phyloP scores from a whole-genome alignment of 352 stramenopile genomes.

The Pythium phragmiticola region DNA sequence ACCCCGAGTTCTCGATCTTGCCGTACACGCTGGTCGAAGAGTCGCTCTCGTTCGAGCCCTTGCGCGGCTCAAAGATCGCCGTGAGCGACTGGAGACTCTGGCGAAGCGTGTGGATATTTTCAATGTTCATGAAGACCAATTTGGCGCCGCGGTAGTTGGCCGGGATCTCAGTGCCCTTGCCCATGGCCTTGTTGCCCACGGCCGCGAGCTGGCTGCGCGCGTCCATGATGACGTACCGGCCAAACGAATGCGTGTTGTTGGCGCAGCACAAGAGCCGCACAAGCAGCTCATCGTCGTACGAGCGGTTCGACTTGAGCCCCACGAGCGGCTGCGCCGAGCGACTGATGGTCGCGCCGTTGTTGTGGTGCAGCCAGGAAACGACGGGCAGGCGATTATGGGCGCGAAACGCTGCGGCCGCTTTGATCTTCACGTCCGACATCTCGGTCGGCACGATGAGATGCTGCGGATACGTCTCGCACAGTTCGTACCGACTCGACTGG shows the following conservation, averaged over 20 bases:
- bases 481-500: slow-evolving; percentile 67
- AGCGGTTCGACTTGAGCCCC: slow-evolving; percentile 75
- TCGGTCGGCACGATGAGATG: slow-evolving; percentile 91
- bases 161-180: slow-evolving; percentile 95
- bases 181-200: slow-evolving; percentile 88
- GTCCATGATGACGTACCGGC: slow-evolving; percentile 84
- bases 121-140: slow-evolving; percentile 97
- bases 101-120: slow-evolving; percentile 98
- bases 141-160: slow-evolving; percentile 94
- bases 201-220: slow-evolving; percentile 78
- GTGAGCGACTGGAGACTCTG: slow-evolving; percentile 91
- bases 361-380: slow-evolving; percentile 72
- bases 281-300: slow-evolving; percentile 73
- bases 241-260: slow-evolving; percentile 41
- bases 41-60: slow-evolving; percentile 74
- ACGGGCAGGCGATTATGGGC: slow-evolving; percentile 71
- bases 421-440: slow-evolving; percentile 90
- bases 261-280: slow-evolving; percentile 69
- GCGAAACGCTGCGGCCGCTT: slow-evolving; percentile 67
- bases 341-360: slow-evolving; percentile 76
- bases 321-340: slow-evolving; percentile 80
- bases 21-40: slow-evolving; percentile 79
- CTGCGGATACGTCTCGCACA: slow-evolving; percentile 95
- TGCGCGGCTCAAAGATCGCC: slow-evolving; percentile 73
- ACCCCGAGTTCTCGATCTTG: slow-evolving; percentile 93